Conservation (phyloP, 257 asterid species). For the Solanum commersonii region DNA sequence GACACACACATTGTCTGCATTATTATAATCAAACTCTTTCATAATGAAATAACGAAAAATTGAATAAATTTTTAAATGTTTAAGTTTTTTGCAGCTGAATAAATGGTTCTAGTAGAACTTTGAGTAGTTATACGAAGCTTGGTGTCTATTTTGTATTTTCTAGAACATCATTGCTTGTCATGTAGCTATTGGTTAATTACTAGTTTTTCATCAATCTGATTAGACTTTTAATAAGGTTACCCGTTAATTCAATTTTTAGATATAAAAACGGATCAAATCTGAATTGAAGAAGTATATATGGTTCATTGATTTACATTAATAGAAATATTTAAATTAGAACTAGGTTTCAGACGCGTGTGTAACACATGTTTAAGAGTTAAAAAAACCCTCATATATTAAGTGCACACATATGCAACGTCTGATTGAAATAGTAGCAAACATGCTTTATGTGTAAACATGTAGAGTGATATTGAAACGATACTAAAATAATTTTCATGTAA, state of each 20-base stretch:
- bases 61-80: not conserved
- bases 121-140: not conserved
- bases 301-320: not conserved
- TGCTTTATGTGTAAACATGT: not conserved
- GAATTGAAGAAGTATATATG: not conserved
- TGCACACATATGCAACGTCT: not conserved
- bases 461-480: not conserved
- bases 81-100: not conserved
- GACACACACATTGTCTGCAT: not conserved
- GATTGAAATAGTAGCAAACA: not conserved
- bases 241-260: not conserved
- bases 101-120: too few relatives aligned
- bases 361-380: not conserved
- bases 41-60: not conserved
- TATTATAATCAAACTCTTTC: not conserved
- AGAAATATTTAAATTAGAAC: not conserved
- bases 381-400: not conserved
- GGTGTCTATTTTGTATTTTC: not conserved
- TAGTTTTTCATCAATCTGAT: not conserved
- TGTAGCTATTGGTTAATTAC: not conserved
- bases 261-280: not conserved
- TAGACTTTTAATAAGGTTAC: not conserved
- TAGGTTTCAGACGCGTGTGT: not conserved
- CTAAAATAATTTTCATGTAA: not conserved
- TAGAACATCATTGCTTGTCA: not conserved